Base-by-base conservation (phyloP, 2,329 filamentous ascomycete genomes). In the Fusarium tanahbumbuense region DNA sequence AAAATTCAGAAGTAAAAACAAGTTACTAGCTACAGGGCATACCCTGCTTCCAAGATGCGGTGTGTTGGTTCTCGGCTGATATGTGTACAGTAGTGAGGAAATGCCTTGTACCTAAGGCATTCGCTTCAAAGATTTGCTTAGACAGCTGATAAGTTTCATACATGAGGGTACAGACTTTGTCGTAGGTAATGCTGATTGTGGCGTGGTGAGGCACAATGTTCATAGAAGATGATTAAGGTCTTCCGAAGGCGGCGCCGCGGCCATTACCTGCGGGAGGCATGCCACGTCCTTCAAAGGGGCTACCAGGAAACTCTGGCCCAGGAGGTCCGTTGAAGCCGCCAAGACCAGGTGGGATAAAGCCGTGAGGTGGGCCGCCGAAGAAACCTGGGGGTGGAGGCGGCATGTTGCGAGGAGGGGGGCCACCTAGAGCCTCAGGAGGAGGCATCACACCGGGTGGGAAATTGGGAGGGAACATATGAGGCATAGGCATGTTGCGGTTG, bases 381-480 rank as follows among this genome's bases (percentile, higher is more conserved):
- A 89, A 88, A 13, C 86, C 87, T 2, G 88, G 88, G 8, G 88
- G 88, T 27, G 87, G 87, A 41, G 82, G 83, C 65, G 81, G 81
- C 81, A 88, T 84, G 75, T 81, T 86, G n/a, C 87, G 84, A 12
- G 83, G 85, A 18, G 84, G 85, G 64, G 84, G 83, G 18, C 81
- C 85, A 34, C 78, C 80, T 78, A 88, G 82, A 16, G 78, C 81
- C 30, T 87, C 85, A 2, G 84, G 85, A 15, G 83, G 83, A 10
- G 81, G 81, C 75, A 85, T 82, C 22, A 78, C 80, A 25, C 80
- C 81, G 8, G 83, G 84, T 16, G 87, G 85, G 67, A 90, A 90
- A 76, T 86, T 88, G n/a, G 87, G 87, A 22, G 87, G 87, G 72
- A 87, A 89, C 82, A 89, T 88, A 67, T 84, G 85, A 55, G 85